Conservation (phyloP, 331 rosid species). For the Acacia pycnantha region DNA sequence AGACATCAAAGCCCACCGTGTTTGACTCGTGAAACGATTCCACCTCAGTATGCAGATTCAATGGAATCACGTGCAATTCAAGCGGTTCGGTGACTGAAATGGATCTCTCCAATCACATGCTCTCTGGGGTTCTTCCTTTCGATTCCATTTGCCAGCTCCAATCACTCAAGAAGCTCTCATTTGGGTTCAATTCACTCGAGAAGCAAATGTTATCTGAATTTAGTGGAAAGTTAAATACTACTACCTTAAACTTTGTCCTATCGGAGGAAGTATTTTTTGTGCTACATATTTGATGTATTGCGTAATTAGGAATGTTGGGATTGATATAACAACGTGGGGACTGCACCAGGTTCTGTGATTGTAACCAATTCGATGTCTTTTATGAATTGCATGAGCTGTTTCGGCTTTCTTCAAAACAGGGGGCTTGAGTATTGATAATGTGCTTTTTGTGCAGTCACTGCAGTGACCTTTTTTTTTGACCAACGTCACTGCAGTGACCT, state of each 20-base stretch:
- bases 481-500: not conserved
- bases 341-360: not conserved
- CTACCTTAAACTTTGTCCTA: no score
- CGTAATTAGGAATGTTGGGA: not conserved
- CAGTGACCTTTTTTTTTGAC: not conserved
- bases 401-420: not conserved
- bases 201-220: not conserved
- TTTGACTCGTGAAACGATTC: conserved; percentile 50
- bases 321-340: not conserved
- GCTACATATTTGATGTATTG: not conserved
- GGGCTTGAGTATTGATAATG: not conserved
- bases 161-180: conserved; percentile 52
- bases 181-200: conserved; percentile 64
- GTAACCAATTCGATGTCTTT: not conserved
- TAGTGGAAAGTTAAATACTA: not conserved
- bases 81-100: conserved; percentile 45
- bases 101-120: conserved; percentile 44
- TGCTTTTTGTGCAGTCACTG: not conserved
- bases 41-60: conserved; percentile 41
- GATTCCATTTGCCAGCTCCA: conserved; percentile 64
- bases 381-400: not conserved
- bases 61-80: conserved; percentile 58
- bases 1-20: conserved; percentile 19
- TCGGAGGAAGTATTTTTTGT: not conserved
- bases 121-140: conserved; percentile 63